A percentile compares a stretch with the other conserved stretches of the same genome.
Conservation (phyloP, 345 rosid species). For the Brassica rapa region DNA sequence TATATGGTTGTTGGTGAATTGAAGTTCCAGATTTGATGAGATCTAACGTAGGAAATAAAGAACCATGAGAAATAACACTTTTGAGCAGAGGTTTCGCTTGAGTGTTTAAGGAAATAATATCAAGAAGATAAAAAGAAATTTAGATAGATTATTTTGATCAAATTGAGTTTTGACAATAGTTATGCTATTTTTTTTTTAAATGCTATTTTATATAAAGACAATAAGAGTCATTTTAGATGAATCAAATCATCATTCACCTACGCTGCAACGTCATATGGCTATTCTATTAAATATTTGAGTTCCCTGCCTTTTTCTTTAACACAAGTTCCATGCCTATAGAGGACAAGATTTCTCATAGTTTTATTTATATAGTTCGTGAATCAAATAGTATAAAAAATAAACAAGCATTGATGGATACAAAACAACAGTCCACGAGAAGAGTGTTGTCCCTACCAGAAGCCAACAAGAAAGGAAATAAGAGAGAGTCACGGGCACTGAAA, state of each 20-base stretch:
- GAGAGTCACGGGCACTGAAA: slow-evolving; percentile 43
- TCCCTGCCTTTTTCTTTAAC: not conserved
- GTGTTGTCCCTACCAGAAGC: slow-evolving; percentile 28
- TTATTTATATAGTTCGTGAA: not conserved
- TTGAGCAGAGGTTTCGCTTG: not conserved
- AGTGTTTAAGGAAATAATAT: not conserved
- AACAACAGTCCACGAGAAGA: slow-evolving; percentile 35
- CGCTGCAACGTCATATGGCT: not conserved
- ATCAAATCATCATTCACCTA: not conserved
- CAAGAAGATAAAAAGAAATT: not conserved
- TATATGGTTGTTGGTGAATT: not conserved
- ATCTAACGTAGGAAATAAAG: not conserved
- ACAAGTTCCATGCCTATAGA: not conserved
- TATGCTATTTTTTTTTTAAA: not conserved
- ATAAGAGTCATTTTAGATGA: not conserved
- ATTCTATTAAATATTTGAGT: not conserved
- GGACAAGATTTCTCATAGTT: not conserved
- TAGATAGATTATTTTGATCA: not conserved
- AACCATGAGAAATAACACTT: not conserved
- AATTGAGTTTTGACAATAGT: not conserved
- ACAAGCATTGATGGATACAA: slow-evolving; percentile 18
- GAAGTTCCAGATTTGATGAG: not conserved
- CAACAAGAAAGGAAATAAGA: slow-evolving; percentile 36
- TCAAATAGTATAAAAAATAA: not conserved
- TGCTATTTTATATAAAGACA: not conserved